Evolutionary conservation across 2,329 filamentous ascomycete genomes (phyloP).

Genomic region (Aspergillaceae sp.): DNA sequence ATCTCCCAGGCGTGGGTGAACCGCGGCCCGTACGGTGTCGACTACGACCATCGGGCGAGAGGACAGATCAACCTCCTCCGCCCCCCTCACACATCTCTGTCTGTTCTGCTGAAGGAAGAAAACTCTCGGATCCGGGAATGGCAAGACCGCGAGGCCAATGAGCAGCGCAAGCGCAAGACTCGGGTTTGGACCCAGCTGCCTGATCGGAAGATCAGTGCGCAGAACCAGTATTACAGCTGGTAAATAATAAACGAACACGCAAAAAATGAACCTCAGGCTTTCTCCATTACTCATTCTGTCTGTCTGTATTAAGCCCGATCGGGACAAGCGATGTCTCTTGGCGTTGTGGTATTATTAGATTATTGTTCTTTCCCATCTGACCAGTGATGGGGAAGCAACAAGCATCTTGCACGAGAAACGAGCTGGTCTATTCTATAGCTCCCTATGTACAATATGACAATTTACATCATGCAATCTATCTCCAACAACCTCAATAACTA

Average conservation of each 20-base stretch:
- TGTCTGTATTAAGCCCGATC: slow-evolving; percentile 1
- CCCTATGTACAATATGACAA: background rate
- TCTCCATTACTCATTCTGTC: slow-evolving; percentile 5
- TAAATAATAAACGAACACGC: slow-evolving; percentile 36
- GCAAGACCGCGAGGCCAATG: slow-evolving; percentile 67
- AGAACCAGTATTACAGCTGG: slow-evolving; percentile 89
- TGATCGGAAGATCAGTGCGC: slow-evolving; percentile 71
- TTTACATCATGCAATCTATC: background rate
- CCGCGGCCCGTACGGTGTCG: slow-evolving; percentile 55
- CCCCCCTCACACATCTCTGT: slow-evolving; percentile 66
- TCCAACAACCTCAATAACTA: background rate
- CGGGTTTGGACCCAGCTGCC: slow-evolving; percentile 84
- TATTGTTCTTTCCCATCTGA: slow-evolving; percentile 4
- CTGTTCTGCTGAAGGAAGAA: slow-evolving; percentile 84
- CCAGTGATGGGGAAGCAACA: slow-evolving; percentile 5
- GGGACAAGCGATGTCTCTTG: slow-evolving; percentile 8
- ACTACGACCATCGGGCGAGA: slow-evolving; percentile 64
- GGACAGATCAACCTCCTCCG: slow-evolving; percentile 60
- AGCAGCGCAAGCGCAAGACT: slow-evolving; percentile 62
- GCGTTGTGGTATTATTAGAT: slow-evolving; percentile 25
- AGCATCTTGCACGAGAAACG: slow-evolving; percentile 11
- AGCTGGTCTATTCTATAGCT: background rate
- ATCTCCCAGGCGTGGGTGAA: slow-evolving; percentile 91
- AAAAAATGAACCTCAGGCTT: background rate
- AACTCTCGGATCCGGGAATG: slow-evolving; percentile 75